Conservation (phyloP, 371 early-diverging fungal species). For the Mucor circinelloides region DNA sequence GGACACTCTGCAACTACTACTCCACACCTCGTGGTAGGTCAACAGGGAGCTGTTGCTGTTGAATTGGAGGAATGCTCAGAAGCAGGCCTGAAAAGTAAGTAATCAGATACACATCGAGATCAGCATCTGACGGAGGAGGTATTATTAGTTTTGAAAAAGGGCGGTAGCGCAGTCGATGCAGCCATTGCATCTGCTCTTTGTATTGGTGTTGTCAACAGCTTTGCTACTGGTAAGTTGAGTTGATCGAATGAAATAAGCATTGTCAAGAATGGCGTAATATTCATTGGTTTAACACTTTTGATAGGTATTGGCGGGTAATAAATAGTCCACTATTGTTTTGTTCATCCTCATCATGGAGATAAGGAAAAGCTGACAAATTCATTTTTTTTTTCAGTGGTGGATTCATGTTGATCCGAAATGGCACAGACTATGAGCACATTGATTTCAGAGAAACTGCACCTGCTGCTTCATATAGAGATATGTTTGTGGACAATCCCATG, state of each 20-base stretch:
- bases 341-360: neutral
- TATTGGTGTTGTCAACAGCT: constrained; percentile 92
- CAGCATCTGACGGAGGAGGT: too few species aligned
- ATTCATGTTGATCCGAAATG: constrained; percentile 90
- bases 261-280: constrained; percentile 21
- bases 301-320: constrained; percentile 50
- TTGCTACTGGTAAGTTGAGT: constrained; percentile 83
- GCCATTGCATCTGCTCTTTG: constrained; percentile 93
- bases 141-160: constrained; percentile 72
- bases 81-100: constrained; percentile 77
- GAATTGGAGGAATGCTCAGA: constrained; percentile 82
- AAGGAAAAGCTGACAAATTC: neutral
- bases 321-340: neutral
- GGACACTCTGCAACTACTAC: neutral
- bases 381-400: constrained; percentile 72
- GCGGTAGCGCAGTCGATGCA: constrained; percentile 97
- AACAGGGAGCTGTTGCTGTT: constrained; percentile 81
- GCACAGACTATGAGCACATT: constrained; percentile 57
- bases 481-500: constrained; percentile 72
- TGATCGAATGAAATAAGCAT: neutral
- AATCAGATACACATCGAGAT: too few species aligned
- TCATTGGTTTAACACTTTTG: constrained; percentile 9
- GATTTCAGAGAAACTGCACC: constrained; percentile 95
- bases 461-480: constrained; percentile 62
- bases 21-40: constrained; percentile 32